phyloP scores from a whole-genome alignment of 225 moss, liverwort and hornwort genomes.

The Neckera pumila region DNA sequence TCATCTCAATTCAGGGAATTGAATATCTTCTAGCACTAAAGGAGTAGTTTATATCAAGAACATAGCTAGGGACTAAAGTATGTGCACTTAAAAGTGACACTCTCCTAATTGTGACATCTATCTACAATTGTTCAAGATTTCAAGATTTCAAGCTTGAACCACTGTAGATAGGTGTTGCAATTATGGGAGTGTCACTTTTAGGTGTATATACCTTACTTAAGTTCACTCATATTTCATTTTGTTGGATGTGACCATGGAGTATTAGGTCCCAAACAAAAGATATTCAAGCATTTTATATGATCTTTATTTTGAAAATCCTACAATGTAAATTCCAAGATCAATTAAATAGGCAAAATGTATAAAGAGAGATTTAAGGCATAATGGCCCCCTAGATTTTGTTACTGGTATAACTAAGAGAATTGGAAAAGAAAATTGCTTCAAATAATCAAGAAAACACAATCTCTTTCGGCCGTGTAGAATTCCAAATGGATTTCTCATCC shows the following conservation, averaged over 20 bases:
- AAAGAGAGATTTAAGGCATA: neutral
- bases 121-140: too few relatives aligned
- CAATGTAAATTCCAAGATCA: neutral
- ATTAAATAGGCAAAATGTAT: neutral
- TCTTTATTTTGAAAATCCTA: neutral
- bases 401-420: neutral
- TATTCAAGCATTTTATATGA: neutral
- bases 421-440: neutral
- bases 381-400: fast-evolving
- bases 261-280: neutral
- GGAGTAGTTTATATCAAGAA: neutral
- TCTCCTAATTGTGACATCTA: too few relatives aligned
- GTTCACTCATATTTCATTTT: neutral
- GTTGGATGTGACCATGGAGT: neutral
- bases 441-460: neutral
- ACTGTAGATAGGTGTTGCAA: too few relatives aligned
- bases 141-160: too few relatives aligned
- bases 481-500: neutral
- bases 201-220: too few relatives aligned
- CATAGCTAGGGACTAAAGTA: neutral
- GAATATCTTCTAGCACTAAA: neutral
- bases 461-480: fast-evolving
- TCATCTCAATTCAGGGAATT: neutral
- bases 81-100: too few relatives aligned
- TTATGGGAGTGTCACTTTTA: too few relatives aligned